Evolutionary conservation across 768 basidiomycete genomes (phyloP).

Genomic region (Lyophyllum decastes): DNA sequence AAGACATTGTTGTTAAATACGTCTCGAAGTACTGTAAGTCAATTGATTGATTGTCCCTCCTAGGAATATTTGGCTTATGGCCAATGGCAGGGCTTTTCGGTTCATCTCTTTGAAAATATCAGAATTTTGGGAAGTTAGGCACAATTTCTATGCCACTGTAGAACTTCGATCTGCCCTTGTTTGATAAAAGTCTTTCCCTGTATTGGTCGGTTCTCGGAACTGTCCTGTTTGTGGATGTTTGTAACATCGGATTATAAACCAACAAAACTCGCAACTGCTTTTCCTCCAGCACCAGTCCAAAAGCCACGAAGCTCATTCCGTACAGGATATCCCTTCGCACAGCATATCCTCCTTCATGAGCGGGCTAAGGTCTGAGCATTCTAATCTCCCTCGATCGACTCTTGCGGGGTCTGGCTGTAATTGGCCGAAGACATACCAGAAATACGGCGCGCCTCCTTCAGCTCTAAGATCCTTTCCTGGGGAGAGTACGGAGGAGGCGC

Average conservation of each 20-base stretch:
- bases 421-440: slow-evolving; percentile 56
- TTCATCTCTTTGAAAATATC: slow-evolving; percentile 5
- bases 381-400: slow-evolving; percentile 49
- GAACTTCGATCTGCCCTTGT: not conserved
- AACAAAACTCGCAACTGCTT: not conserved
- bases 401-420: slow-evolving; percentile 54
- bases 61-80: not conserved
- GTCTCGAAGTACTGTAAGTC: slow-evolving; percentile 52
- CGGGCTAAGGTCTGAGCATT: slow-evolving; percentile 72
- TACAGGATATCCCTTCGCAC: slow-evolving; percentile 31
- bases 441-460: slow-evolving; percentile 31
- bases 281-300: slow-evolving; percentile 31
- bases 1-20: slow-evolving; percentile 49
- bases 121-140: not conserved
- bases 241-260: not conserved
- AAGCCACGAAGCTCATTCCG: slow-evolving; percentile 61
- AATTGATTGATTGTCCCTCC: not conserved
- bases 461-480: slow-evolving; percentile 40
- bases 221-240: not conserved
- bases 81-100: slow-evolving; percentile 23
- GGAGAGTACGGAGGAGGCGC: slow-evolving; percentile 26
- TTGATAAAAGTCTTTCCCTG: not conserved
- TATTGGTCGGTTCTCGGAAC: not conserved
- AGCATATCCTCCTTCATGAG: slow-evolving; percentile 42
- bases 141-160: not conserved